Base-by-base conservation (phyloP, 2,329 filamentous ascomycete genomes). In the Trichoderma sp. region DNA sequence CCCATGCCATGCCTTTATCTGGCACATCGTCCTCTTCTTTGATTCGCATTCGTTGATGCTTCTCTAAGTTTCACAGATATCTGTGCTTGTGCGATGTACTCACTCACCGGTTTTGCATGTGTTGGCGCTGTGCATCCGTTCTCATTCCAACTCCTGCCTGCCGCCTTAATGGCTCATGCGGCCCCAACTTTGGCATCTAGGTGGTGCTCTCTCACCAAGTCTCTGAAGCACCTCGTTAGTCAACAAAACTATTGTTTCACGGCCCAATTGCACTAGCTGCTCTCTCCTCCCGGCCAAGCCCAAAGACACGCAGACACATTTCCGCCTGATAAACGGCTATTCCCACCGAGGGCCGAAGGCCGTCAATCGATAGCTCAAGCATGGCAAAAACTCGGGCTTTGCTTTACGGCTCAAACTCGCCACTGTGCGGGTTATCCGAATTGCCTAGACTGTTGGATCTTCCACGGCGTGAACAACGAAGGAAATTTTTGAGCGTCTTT, bases 301-400 rank as follows among this genome's bases (percentile, higher is more conserved):
- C 31, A 35, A n/a, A 63, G 60, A 24, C 60, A 33, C 29, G 59
- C 60, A 24, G 50, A 24, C 50, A 21, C 5, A 21, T 12, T 38
- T 38, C 21, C 24, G 45, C 53, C 67, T 53, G 41, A 27, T 60
- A 18, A 33, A n/a, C 50, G 12, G 31, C n/a, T 21, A 33, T 35
- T 21, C 65, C 18, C 45, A 56, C 29, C 45, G 65, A 27, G 45
- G 45, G 12, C 38, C 18, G 41, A 45, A 33, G 21, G 65, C 24
- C 29, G 9, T 24, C 38, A 50, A 50, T n/a, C 35, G 41, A 67
- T 64, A 24, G n/a, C 7, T 12, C 33, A 64, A 6, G 21, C 21
- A 35, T 38, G 66, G 66, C 66, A 68, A 60, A 69, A 69, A 16
- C 21, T 69, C 66, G 66, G 66, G 3, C 53, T 68, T 62, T 71